Evolutionary conservation across 2,329 filamentous ascomycete species (phyloP), one percentile per base, ranked within the genome.

Genomic region (Xylariaceae sp.): DNA sequence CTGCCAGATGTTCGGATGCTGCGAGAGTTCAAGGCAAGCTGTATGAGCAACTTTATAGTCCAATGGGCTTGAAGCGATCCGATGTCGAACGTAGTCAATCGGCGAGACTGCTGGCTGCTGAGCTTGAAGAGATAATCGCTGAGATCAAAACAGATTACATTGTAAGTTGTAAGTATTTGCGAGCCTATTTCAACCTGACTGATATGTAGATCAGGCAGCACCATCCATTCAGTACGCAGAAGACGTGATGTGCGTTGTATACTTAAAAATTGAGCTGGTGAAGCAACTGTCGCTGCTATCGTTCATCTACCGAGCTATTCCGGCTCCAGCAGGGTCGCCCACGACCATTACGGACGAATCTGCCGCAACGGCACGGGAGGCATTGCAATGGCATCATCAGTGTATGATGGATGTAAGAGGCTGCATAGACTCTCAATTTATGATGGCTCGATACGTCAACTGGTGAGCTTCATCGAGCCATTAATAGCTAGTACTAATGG

Each of bases 391-490:
- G 18, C 68, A 72, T 33, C 61, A 67, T 6, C 55, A 61, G 47
- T 70, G 62, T 44, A 69, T 67, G 44, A 53, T 15, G 22, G 51
- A 36, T 30, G 49, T 70, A 17, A 51, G 55, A 7, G 57, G 38
- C 3, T 66, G 33, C 41, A 50, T 44, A 39, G 22, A 47, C 31
- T 44, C 49, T 22, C 30, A 17, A n/a, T 45, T 54, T 15, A 52
- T 69, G 17, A 53, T 68, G 6, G 62, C 54, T 11, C 68, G 62
- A 51, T 71, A 72, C 15, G 59, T 71, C 27, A 68, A 64, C 33
- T 71, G 68, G 66, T 63, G 39, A 18, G 51, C 42, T 3, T 12
- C 3, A 30, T 18, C n/a, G 4, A 10, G 4, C 4, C 3, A 14
- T 14, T 12, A 11, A 17, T 5, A 17, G 35, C 35, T 11, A 17